These are phyloP conservation scores for Melanogaster broomeanus DNA, from an alignment of 768 basidiomycete species.

Conservation along the genomic window DNA sequence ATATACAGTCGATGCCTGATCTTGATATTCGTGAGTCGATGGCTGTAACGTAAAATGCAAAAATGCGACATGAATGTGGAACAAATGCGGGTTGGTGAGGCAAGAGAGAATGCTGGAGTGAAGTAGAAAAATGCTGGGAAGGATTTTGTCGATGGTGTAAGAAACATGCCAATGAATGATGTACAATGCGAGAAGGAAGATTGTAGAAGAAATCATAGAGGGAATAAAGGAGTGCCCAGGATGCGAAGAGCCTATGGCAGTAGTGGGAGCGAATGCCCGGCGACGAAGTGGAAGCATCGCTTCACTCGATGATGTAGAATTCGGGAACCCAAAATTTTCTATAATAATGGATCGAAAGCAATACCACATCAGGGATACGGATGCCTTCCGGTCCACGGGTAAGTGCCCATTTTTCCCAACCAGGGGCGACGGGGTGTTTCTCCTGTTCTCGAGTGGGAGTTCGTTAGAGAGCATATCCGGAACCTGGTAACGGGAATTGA, in stretches of 20 bases:
- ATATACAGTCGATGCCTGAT: background rate
- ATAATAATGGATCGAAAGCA: conserved; percentile 29
- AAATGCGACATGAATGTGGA: too few species aligned
- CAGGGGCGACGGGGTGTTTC: conserved; percentile 11
- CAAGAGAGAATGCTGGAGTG: background rate
- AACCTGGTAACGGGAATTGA: background rate
- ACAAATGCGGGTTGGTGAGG: too few species aligned
- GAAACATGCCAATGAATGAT: background rate
- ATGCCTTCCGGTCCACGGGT: conserved; percentile 15
- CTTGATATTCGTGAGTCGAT: too few species aligned
- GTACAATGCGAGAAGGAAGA: background rate
- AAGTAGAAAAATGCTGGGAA: background rate
- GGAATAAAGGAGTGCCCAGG: too few species aligned
- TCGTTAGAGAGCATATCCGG: background rate
- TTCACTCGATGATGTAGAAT: conserved; percentile 27
- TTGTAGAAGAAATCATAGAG: background rate
- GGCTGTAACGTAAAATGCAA: too few species aligned
- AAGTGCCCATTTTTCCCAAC: conserved; percentile 21
- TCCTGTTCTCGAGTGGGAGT: conserved; percentile 1
- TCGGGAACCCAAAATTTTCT: conserved; percentile 30
- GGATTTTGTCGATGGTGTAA: too few species aligned
- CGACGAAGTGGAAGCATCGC: background rate
- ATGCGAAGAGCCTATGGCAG: too few species aligned
- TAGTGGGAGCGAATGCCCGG: background rate
- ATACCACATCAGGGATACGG: conserved; percentile 12